Base-by-base conservation (phyloP, 2,329 filamentous ascomycete genomes). In the Hypoxylon rubiginosum region DNA sequence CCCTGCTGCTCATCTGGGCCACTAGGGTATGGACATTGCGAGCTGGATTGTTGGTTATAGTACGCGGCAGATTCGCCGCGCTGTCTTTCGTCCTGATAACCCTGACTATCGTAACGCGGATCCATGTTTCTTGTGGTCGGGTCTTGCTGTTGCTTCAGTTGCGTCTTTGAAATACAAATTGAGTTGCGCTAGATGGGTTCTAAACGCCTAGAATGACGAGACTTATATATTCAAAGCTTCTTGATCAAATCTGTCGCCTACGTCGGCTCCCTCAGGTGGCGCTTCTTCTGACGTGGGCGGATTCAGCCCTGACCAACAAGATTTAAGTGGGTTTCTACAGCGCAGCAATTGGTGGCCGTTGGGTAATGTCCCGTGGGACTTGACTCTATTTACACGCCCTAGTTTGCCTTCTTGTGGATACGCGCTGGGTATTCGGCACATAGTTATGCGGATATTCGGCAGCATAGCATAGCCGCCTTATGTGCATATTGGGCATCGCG, bases 1-100 rank as follows among this genome's bases (percentile, higher is more conserved):
- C 59, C 59, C 11, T 59, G 59, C 32, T 64, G 61, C 30, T 21
- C 24, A n/a, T 57, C 52, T n/a, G n/a, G 21, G 36, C 45, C 45
- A 6, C 45, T 46, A 10, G 51, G 19, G 50, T 62, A 58, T 9
- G 54, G 39, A 49, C 56, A 34, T 15, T 67, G 61, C 41, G 58
- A 17, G 58, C 62, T 63, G 9, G 53, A 9, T 21, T 67, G 61
- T 5, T 51, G 61, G n/a, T 50, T 46, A 17, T 70, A 70, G 57
- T 70, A 70, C 9, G 62, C 59, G 39, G 65, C 19, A 17, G 67
- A 56, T 32, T 70, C 67, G n/a, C 67, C 63, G 10, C 64, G 28
- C 26, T 48, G 62, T 45, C 50, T 46, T 11, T 45, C 49, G 26
- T 54, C 49, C 21, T 50, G 54, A 17, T 58, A 63, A 24, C 43